Evolutionary conservation across 2,329 filamentous ascomycete species (phyloP).

Genomic region (Chalaropsis thielavioides): DNA sequence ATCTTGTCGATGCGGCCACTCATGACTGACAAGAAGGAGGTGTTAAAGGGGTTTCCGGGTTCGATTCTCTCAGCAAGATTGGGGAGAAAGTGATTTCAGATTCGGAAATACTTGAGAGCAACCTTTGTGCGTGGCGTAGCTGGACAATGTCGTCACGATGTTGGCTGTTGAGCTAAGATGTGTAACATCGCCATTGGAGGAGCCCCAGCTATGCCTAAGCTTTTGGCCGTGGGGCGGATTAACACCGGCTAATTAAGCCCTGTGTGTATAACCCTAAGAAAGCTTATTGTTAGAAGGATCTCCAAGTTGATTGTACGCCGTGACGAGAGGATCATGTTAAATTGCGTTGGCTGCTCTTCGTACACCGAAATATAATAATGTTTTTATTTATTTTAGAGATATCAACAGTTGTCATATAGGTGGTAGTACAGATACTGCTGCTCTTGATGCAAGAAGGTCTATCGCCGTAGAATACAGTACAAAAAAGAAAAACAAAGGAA

Average conservation of each 20-base stretch:
- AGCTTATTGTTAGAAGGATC: not conserved
- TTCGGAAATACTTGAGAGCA: not conserved
- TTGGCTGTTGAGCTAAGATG: not conserved
- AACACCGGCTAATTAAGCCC: slow-evolving; percentile 7
- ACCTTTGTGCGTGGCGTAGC: not conserved
- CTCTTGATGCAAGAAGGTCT: not conserved
- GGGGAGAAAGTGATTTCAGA: not conserved
- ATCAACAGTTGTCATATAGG: not conserved
- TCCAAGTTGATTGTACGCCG: too few species aligned
- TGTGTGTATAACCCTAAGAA: not conserved
- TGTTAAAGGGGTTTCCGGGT: not conserved
- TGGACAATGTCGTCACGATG: not conserved
- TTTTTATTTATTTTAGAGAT: not conserved
- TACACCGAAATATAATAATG: too few species aligned
- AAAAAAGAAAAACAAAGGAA: not conserved
- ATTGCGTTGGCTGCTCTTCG: too few species aligned
- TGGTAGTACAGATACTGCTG: not conserved
- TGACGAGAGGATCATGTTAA: too few species aligned
- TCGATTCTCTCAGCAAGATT: not conserved
- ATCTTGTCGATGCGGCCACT: slow-evolving; percentile 41
- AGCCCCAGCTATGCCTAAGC: not conserved
- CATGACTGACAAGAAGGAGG: slow-evolving; percentile 9
- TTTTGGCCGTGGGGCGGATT: slow-evolving; percentile 12
- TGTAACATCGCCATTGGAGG: not conserved
- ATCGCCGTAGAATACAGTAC: not conserved